phyloP scores from a whole-genome alignment of 352 stramenopile genomes.

The Pilasporangium apinafurcum region DNA sequence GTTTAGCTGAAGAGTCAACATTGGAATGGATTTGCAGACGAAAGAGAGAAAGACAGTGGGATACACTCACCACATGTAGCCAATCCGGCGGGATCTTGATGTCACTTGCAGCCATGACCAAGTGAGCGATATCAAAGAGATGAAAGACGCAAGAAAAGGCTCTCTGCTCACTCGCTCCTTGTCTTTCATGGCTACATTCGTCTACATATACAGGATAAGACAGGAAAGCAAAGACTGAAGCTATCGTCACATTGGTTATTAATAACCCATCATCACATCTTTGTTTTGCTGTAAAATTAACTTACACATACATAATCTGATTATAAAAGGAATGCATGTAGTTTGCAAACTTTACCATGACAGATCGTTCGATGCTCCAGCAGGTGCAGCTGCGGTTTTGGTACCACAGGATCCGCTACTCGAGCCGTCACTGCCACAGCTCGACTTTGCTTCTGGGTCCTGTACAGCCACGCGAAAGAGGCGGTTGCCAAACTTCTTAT shows the following conservation, averaged over 20 bases:
- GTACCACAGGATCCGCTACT: slow-evolving; percentile 13
- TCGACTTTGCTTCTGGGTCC: slow-evolving; percentile 29
- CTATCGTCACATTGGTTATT: too few relatives aligned
- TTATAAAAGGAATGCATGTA: slow-evolving; percentile 1
- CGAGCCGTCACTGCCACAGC: slow-evolving; percentile 24
- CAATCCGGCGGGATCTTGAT: slow-evolving; percentile 52
- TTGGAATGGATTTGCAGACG: slow-evolving; percentile 1
- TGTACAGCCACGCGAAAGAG: slow-evolving; percentile 82
- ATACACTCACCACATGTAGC: slow-evolving; percentile 30
- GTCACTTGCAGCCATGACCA: slow-evolving; percentile 4
- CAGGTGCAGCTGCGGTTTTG: slow-evolving; percentile 32
- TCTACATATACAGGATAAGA: too few relatives aligned
- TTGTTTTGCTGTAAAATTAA: slow-evolving; percentile 3
- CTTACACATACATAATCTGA: too few relatives aligned
- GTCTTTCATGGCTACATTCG: too few relatives aligned
- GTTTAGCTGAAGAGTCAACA: not conserved
- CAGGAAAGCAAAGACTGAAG: too few relatives aligned
- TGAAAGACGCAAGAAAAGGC: too few relatives aligned
- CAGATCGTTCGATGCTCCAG: slow-evolving; percentile 35
- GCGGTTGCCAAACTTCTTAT: slow-evolving; percentile 82
- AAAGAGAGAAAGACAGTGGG: not conserved
- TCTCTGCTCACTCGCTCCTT: too few relatives aligned
- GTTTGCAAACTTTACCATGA: slow-evolving; percentile 36
- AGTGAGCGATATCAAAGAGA: too few relatives aligned
- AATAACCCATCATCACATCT: too few relatives aligned